Conservation (phyloP, 2,329 filamentous ascomycete genomes). For the Aspergillus persii region DNA sequence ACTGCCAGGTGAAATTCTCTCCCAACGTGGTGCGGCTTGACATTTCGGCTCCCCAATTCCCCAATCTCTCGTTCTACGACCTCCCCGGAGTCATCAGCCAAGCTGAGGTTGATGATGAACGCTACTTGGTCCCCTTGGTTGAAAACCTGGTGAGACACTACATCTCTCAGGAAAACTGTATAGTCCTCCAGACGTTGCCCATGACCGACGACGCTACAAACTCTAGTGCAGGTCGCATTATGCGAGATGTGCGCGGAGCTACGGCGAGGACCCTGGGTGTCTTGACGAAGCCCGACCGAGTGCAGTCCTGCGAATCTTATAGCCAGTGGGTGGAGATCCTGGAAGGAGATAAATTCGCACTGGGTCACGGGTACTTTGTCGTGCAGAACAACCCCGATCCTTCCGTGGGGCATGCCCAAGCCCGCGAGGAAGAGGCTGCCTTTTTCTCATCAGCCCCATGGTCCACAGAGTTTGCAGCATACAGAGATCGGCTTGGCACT, state of each 20-base stretch:
- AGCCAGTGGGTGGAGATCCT: slow-evolving; percentile 65
- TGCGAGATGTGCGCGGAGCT: slow-evolving; percentile 55
- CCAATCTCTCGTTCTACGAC: slow-evolving; percentile 79
- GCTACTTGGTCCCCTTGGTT: slow-evolving; percentile 70
- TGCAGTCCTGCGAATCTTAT: slow-evolving; percentile 53
- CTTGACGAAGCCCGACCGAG: slow-evolving; percentile 78
- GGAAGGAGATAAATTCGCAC: slow-evolving; percentile 56
- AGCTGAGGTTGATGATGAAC: slow-evolving; percentile 61
- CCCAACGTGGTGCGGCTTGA: slow-evolving; percentile 78
- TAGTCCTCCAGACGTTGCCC: slow-evolving; percentile 73
- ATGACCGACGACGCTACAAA: slow-evolving; percentile 78
- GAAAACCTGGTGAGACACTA: slow-evolving; percentile 69
- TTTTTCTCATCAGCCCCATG: slow-evolving; percentile 55
- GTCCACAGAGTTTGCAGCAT: slow-evolving; percentile 39
- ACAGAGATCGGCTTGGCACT: slow-evolving; percentile 53
- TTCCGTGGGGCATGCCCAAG: slow-evolving; percentile 45
- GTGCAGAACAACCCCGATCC: slow-evolving; percentile 59
- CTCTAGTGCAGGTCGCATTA: slow-evolving; percentile 66
- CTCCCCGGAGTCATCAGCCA: slow-evolving; percentile 79
- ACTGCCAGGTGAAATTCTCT: slow-evolving; percentile 64
- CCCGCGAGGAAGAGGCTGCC: slow-evolving; percentile 47
- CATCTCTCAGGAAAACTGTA: slow-evolving; percentile 65
- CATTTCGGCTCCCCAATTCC: slow-evolving; percentile 68
- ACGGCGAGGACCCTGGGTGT: slow-evolving; percentile 67
- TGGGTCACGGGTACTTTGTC: slow-evolving; percentile 76